Conservation (phyloP, 768 basidiomycete genomes). For the Leccinum longicurvipes region DNA sequence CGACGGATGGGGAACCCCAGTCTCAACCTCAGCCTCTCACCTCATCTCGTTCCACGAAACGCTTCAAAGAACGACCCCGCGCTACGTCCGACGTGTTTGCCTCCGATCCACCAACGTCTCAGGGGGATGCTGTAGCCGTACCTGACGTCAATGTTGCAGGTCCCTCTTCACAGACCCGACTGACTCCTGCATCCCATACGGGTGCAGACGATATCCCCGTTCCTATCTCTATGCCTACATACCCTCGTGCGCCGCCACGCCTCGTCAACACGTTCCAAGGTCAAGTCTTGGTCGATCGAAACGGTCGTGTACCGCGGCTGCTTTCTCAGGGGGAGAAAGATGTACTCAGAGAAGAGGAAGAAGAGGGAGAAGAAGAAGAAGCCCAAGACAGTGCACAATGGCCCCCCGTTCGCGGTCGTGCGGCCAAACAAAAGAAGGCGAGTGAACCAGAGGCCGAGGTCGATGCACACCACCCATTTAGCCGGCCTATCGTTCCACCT, state of each 20-base stretch:
- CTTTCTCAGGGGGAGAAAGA: neutral
- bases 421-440: neutral
- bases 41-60: constrained; percentile 2
- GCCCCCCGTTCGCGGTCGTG: constrained; percentile 14
- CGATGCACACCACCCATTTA: constrained; percentile 13
- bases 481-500: constrained; percentile 1
- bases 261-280: constrained; percentile 17
- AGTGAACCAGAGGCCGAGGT: neutral
- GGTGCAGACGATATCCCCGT: neutral
- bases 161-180: neutral
- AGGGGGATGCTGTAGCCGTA: neutral
- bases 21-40: neutral
- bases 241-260: constrained; percentile 21
- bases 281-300: constrained; percentile 18
- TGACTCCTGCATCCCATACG: neutral
- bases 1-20: neutral
- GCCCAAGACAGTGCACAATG: constrained; percentile 1
- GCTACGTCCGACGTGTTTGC: constrained; percentile 14
- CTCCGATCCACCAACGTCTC: constrained; percentile 17
- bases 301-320: constrained; percentile 11
- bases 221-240: neutral
- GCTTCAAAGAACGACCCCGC: constrained; percentile 7
- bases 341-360: neutral
- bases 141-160: neutral
- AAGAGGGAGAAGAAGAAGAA: neutral